Percentiles rank a stretch among this genome's conserved stretches.
These are phyloP conservation scores for Trebouxia sp. DNA, from an alignment of 139 green algal species.

Conservation along the genomic window DNA sequence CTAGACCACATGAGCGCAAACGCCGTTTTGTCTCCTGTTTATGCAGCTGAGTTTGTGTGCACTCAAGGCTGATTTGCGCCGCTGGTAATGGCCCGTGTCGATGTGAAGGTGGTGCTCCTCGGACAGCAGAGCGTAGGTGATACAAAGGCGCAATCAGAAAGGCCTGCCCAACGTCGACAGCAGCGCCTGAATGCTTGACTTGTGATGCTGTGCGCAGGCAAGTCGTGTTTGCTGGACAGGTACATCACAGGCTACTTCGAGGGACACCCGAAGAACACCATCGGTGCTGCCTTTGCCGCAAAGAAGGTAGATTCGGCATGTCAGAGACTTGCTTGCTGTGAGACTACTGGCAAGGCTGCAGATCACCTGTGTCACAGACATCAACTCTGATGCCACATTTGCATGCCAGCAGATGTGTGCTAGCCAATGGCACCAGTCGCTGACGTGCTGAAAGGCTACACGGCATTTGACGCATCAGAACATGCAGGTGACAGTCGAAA, in stretches of 20 bases:
- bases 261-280: slow-evolving; percentile 31
- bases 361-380: no score
- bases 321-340: background rate
- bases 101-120: slow-evolving; percentile 35
- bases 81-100: slow-evolving; percentile 29
- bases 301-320: slow-evolving; percentile 32
- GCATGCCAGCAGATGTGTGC: no score
- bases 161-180: no score
- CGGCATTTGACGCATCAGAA: background rate
- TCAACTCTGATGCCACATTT: no score
- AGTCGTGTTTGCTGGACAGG: slow-evolving; percentile 34
- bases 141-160: no score
- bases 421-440: no score
- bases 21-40: no score
- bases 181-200: no score
- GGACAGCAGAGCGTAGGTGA: slow-evolving; percentile 29
- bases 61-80: no score
- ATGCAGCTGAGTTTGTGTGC: no score
- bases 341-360: background rate
- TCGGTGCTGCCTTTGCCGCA: slow-evolving; percentile 38
- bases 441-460: no score
- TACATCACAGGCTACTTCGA: slow-evolving; percentile 35
- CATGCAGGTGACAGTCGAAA: slow-evolving; percentile 20
- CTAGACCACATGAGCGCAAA: no score
- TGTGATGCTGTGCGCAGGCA: slow-evolving; percentile 17